Evolutionary conservation across 192 early-diverging fungal genomes (phyloP).

Genomic region (Coemansia sp.): DNA sequence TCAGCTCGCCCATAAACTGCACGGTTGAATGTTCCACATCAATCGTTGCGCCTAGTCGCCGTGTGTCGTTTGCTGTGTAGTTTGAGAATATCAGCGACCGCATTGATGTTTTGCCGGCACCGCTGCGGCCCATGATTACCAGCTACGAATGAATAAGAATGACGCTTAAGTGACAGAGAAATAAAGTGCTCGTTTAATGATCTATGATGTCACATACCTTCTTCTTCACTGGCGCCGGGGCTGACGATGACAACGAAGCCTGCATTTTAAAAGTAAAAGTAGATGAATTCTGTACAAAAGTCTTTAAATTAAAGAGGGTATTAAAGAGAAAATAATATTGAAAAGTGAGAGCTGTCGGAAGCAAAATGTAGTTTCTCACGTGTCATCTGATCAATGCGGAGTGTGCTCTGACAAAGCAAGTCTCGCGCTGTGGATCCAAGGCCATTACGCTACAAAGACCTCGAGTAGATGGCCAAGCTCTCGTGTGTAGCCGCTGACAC

Average conservation of each 20-base stretch:
- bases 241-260: slow-evolving; percentile 6
- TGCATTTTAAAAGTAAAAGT: slow-evolving; percentile 8
- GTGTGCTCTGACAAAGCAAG: no score
- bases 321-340: background rate
- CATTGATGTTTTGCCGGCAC: slow-evolving; percentile 99
- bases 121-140: slow-evolving; percentile 96
- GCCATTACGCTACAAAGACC: slow-evolving; percentile 54
- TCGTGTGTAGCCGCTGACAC: slow-evolving; percentile 67
- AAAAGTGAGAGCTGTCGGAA: no score
- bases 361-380: no score
- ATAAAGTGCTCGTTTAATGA: background rate
- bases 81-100: slow-evolving; percentile 98
- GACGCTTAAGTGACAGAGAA: background rate
- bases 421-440: background rate
- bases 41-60: slow-evolving; percentile 94
- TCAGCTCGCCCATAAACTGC: slow-evolving; percentile 90
- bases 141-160: slow-evolving; percentile 58
- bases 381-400: no score
- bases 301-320: background rate
- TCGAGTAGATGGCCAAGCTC: slow-evolving; percentile 81
- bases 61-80: slow-evolving; percentile 92
- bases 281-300: no score
- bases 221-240: slow-evolving; percentile 9
- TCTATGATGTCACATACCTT: background rate
- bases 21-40: slow-evolving; percentile 98